These are phyloP conservation scores for Colletotrichum lini DNA, from an alignment of 2,329 filamentous ascomycete species.

Conservation along the genomic window DNA sequence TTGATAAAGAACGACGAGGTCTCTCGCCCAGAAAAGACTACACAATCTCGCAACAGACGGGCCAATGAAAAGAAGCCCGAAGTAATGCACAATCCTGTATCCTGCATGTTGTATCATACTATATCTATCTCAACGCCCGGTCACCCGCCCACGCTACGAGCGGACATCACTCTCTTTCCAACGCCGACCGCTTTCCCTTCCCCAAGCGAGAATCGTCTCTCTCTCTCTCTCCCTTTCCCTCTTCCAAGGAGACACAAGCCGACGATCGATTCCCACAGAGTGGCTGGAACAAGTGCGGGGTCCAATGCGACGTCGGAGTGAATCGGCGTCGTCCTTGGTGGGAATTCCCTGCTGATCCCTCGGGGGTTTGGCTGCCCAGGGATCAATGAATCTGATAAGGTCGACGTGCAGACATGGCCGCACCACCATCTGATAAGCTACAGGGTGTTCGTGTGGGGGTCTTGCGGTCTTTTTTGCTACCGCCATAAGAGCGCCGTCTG, in stretches of 20 bases:
- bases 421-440: constrained; percentile 38
- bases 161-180: background rate
- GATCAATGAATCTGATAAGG: constrained; percentile 39
- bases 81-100: constrained; percentile 14
- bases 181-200: background rate
- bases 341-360: constrained; percentile 16
- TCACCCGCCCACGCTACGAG: background rate
- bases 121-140: background rate
- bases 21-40: background rate
- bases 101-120: background rate
- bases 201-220: constrained; percentile 1
- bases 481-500: constrained; percentile 26
- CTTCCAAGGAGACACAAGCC: background rate
- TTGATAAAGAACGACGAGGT: background rate
- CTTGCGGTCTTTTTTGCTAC: constrained; percentile 23
- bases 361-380: constrained; percentile 3
- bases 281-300: constrained; percentile 28
- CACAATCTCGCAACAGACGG: background rate
- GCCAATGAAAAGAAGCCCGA: background rate
- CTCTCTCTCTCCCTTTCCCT: no score
- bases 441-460: background rate
- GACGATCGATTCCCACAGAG: background rate
- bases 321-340: constrained; percentile 17
- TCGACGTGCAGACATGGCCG: constrained; percentile 9
- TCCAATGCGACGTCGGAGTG: constrained; percentile 29